Evolutionary conservation across 352 stramenopile genomes (phyloP).

Genomic region (Globisporangium middletonii): DNA sequence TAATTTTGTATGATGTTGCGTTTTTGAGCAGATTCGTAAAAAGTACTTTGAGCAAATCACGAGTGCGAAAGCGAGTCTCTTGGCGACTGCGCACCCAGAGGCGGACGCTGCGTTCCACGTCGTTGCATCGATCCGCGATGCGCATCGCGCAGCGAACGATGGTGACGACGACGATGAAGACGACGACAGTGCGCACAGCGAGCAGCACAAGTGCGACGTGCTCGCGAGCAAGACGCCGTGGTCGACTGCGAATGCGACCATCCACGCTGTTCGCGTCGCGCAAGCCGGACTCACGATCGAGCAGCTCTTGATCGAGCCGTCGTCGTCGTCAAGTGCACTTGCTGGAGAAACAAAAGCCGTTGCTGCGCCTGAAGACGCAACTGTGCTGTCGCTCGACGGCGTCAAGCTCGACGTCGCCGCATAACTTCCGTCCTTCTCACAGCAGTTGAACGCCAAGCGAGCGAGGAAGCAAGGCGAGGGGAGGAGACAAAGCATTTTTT

Average conservation of each 20-base stretch:
- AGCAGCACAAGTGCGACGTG: constrained; percentile 51
- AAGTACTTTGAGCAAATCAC: constrained; percentile 34
- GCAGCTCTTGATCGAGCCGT: constrained; percentile 11
- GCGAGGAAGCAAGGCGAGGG: not conserved
- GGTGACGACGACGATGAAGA: constrained; percentile 28
- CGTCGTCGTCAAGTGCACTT: constrained; percentile 7
- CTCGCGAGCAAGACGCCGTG: constrained; percentile 43
- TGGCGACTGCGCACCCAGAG: constrained; percentile 22
- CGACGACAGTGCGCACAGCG: not conserved
- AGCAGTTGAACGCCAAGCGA: not conserved
- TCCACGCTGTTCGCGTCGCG: constrained; percentile 41
- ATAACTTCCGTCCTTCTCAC: not conserved
- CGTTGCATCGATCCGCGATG: constrained; percentile 16
- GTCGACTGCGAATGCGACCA: constrained; percentile 3
- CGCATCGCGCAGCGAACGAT: constrained; percentile 7
- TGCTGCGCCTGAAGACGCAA: constrained; percentile 20
- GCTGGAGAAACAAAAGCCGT: constrained; percentile 6
- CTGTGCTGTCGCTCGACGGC: constrained; percentile 25
- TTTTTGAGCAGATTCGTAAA: constrained; percentile 17
- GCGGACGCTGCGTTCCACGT: constrained; percentile 29
- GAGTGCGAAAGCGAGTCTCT: constrained; percentile 29
- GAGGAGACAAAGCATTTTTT: not conserved
- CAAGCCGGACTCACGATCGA: constrained; percentile 37
- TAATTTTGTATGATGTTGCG: not conserved
- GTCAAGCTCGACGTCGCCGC: constrained; percentile 25